phyloP scores from a whole-genome alignment of 805 yeast genomes.

The Blastobotrys americana region DNA sequence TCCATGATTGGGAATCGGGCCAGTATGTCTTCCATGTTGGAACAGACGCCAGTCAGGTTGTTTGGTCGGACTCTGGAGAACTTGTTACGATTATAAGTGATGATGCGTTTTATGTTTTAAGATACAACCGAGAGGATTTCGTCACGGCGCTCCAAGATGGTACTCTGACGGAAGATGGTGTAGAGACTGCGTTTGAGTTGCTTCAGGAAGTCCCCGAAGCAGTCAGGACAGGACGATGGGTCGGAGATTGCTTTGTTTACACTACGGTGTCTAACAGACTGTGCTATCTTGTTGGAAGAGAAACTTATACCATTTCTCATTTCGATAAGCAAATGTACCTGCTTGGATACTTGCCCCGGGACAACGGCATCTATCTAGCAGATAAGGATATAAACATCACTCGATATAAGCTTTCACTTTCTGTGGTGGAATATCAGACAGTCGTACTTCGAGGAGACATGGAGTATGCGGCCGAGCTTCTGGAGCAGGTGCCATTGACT shows the following conservation, averaged over 20 bases:
- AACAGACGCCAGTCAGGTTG: conserved; percentile 63
- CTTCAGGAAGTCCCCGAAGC: conserved; percentile 74
- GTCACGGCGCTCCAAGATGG: conserved; percentile 54
- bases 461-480: conserved; percentile 65
- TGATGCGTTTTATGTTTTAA: conserved; percentile 71
- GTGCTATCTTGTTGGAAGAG: conserved; percentile 92
- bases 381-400: conserved; percentile 84
- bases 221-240: conserved; percentile 86
- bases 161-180: conserved; percentile 71
- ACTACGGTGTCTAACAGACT: conserved; percentile 82
- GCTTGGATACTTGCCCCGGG: conserved; percentile 84
- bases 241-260: conserved; percentile 93
- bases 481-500: conserved; percentile 50
- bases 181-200: conserved; percentile 79
- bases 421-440: conserved; percentile 93
- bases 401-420: conserved; percentile 72
- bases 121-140: conserved; percentile 62
- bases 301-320: conserved; percentile 85
- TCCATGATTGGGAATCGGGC: conserved; percentile 93
- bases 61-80: conserved; percentile 94
- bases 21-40: conserved; percentile 79
- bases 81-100: conserved; percentile 65
- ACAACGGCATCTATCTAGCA: conserved; percentile 79
- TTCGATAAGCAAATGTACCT: conserved; percentile 82
- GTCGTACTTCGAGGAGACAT: conserved; percentile 90